Evolutionary conservation across 495 filamentous ascomycete species (phyloP).

Genomic region (Hyaloscypha finlandica): DNA sequence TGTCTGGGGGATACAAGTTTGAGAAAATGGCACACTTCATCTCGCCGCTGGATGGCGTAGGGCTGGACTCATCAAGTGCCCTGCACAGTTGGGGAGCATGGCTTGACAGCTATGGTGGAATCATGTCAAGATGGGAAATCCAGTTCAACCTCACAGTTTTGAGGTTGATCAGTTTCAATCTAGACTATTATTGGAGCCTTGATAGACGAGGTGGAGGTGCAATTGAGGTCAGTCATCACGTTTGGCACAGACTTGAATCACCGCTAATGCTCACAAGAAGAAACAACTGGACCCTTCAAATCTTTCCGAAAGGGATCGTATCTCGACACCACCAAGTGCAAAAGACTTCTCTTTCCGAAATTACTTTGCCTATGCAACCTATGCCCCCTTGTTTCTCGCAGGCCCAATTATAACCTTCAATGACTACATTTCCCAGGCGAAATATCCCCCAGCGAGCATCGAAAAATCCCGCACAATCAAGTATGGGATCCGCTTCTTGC

Average conservation of each 20-base stretch:
- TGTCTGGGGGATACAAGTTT: constrained; percentile 75
- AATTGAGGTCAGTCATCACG: constrained; percentile 68
- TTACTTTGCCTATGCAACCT: constrained; percentile 85
- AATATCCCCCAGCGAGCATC: constrained; percentile 70
- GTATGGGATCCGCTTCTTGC: constrained; percentile 82
- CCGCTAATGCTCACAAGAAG: constrained; percentile 84
- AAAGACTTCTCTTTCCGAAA: constrained; percentile 77
- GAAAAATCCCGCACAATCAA: constrained; percentile 62
- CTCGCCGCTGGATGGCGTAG: constrained; percentile 35
- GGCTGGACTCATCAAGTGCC: constrained; percentile 35
- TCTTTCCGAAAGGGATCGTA: constrained; percentile 84
- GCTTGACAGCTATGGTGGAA: constrained; percentile 76
- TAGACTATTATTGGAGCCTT: constrained; percentile 94
- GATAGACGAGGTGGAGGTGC: constrained; percentile 64
- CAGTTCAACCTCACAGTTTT: constrained; percentile 97
- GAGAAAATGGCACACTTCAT: constrained; percentile 59
- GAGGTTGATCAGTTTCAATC: constrained; percentile 91
- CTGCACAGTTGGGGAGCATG: constrained; percentile 60
- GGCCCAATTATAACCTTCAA: constrained; percentile 98
- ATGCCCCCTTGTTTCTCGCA: constrained; percentile 89
- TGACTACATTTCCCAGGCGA: constrained; percentile 85
- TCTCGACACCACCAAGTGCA: constrained; percentile 69
- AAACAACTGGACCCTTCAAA: constrained; percentile 87
- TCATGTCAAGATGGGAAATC: constrained; percentile 89
- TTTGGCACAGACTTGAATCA: constrained; percentile 10